Base-by-base conservation (phyloP, 805 yeast genomes). In the Kockiozyma suomiensis region DNA sequence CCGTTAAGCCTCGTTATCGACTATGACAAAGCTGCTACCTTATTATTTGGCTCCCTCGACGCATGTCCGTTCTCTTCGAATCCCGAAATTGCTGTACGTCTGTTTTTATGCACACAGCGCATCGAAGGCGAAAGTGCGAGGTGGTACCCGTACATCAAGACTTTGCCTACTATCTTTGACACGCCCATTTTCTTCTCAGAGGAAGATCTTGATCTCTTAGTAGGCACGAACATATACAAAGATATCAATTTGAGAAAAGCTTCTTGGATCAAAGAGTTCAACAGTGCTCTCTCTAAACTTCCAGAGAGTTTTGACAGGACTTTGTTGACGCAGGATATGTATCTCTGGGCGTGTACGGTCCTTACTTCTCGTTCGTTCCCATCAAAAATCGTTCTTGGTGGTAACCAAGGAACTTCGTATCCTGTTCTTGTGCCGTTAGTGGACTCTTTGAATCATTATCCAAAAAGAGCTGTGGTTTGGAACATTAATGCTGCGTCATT, bases 291-390 rank as follows among this genome's bases (percentile, higher is more conserved):
- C 2, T 35, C 45, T 12, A 30, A 45, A 37, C 43, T 62, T 50
- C 59, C 60, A 17, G 12, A 49, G 35, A 68, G 5, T 53, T 61
- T 60, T 51, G 66, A 63, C 41, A 59, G 52, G 12, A 7, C 21
- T 10, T 4, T 4, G 13, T 23, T 43, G 12, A 56, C 49, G 21
- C 46, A 41, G 57, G 73, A 65, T 58, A 66, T 62, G 33, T 91
- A 85, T 70, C 69, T 87, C 4, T 92, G 97, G 97, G 84, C 96
- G 0, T 75, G 81, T 43, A 77, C 82, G 48, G 86, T 89, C 13
- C 79, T 88, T 64, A 80, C 85, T 10, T 85, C 96, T 1, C 79
- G 97, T 64, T 87, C 94, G 0, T 92, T 92, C 70, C 97, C 97
- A 0, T 73, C 75, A 13, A 80, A 82, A 51, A 73, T 88, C 41